Conservation (phyloP, 805 yeast genomes). For the Debaryomyces tyrocola region DNA sequence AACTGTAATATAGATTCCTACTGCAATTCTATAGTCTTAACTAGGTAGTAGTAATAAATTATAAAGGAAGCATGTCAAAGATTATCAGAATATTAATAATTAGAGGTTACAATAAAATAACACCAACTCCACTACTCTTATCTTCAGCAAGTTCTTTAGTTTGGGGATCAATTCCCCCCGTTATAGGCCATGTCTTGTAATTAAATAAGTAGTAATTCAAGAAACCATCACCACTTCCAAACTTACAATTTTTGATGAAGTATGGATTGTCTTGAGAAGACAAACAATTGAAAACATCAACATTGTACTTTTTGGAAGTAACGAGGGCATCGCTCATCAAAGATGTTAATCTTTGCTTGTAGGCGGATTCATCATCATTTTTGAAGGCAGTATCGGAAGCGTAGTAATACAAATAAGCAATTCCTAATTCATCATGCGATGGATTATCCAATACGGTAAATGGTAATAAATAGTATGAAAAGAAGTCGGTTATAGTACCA, state of each 20-base stretch:
- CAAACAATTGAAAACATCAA: slow-evolving; percentile 93
- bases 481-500: slow-evolving; percentile 79
- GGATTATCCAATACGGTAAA: slow-evolving; percentile 74
- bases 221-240: slow-evolving; percentile 92
- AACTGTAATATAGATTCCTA: background rate
- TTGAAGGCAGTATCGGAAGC: slow-evolving; percentile 66
- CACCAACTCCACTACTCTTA: slow-evolving; percentile 81
- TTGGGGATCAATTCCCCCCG: slow-evolving; percentile 71
- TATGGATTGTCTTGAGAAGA: slow-evolving; percentile 87
- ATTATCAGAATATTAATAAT: background rate
- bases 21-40: background rate
- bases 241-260: slow-evolving; percentile 78
- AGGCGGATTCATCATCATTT: slow-evolving; percentile 37
- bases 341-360: slow-evolving; percentile 58
- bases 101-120: slow-evolving; percentile 64
- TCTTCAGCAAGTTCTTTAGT: slow-evolving; percentile 52
- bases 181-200: slow-evolving; percentile 76
- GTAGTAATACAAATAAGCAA: slow-evolving; percentile 88
- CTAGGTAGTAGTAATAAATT: background rate
- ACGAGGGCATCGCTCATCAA: slow-evolving; percentile 76
- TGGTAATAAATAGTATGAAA: slow-evolving; percentile 87
- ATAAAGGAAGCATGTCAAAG: background rate
- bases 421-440: slow-evolving; percentile 65
- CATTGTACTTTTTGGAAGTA: slow-evolving; percentile 61
- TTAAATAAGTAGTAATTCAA: slow-evolving; percentile 91